These are phyloP conservation scores for Lumnitzera littorea DNA, from an alignment of 345 rosid genomes.

Conservation along the genomic window DNA sequence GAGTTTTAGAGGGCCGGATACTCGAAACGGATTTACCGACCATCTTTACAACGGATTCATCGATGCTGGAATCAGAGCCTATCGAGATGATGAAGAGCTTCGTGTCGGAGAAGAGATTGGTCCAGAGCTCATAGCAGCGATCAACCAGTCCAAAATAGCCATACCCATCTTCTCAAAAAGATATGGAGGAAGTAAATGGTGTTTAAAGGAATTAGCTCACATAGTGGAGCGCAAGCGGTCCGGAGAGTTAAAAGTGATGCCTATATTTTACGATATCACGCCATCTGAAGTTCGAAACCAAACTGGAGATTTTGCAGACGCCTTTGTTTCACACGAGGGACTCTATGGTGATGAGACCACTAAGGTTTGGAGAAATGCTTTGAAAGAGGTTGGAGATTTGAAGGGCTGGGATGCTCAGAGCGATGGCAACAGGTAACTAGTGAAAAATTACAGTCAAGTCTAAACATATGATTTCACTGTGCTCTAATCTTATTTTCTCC, in stretches of 20 bases:
- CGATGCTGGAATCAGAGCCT: not conserved
- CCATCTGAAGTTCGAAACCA: not conserved
- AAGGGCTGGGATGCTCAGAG: too few species aligned
- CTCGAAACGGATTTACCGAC: not conserved
- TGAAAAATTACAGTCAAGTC: too few species aligned
- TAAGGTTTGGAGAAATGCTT: too few species aligned
- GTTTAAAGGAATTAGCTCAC: too few species aligned
- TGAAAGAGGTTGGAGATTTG: too few species aligned
- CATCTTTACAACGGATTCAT: not conserved
- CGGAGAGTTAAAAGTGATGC: too few species aligned
- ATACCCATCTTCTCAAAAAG: slow-evolving; percentile 4
- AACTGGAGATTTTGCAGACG: not conserved
- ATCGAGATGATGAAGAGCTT: not conserved
- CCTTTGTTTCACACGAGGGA: not conserved
- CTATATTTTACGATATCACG: too few species aligned
- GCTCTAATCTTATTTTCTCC: too few species aligned
- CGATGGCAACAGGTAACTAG: too few species aligned
- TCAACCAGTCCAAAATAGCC: not conserved
- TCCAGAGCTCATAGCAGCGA: not conserved
- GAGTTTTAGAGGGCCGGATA: not conserved
- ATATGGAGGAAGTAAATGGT: not conserved
- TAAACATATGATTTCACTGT: too few species aligned
- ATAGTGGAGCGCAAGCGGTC: too few species aligned
- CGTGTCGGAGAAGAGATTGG: not conserved
- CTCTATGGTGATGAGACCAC: too few species aligned